Percentiles rank a stretch among this genome's conserved stretches.
Conservation (phyloP, 495 filamentous ascomycete genomes). For the Evernia prunastri region DNA sequence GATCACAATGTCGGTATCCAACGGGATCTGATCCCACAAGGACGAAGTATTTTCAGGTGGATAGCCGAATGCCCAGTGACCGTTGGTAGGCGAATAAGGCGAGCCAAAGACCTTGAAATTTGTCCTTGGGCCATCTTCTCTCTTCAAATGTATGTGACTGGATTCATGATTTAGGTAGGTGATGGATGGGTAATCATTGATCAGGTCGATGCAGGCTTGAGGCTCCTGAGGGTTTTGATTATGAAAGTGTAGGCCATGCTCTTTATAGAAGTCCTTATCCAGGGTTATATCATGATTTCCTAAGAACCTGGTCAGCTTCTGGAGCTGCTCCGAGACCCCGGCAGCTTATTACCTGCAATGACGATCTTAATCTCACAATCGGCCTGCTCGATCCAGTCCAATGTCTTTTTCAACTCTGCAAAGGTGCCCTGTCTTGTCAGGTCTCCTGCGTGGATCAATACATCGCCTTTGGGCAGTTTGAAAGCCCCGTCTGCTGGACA, state of each 20-base stretch:
- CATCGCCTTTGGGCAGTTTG: conserved; percentile 52
- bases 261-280: conserved; percentile 54
- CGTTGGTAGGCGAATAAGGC: conserved; percentile 57
- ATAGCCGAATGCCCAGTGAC: conserved; percentile 71
- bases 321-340: not conserved
- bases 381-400: conserved; percentile 50
- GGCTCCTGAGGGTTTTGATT: conserved; percentile 52
- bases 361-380: conserved; percentile 54
- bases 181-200: conserved; percentile 51
- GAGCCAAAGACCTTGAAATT: conserved; percentile 71
- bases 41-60: conserved; percentile 38
- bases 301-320: conserved; percentile 26
- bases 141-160: conserved; percentile 48
- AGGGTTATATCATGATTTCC: conserved; percentile 79
- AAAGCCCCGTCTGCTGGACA: conserved; percentile 45
- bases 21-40: conserved; percentile 45
- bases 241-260: conserved; percentile 53
- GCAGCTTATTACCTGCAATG: conserved; percentile 44
- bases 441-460: conserved; percentile 57
- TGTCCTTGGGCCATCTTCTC: conserved; percentile 54
- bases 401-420: conserved; percentile 45
- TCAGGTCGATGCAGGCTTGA: conserved; percentile 48
- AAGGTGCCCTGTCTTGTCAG: conserved; percentile 52
- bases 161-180: conserved; percentile 61
- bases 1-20: conserved; percentile 42